A percentile compares a stretch with the other conserved stretches of the same genome.
These are phyloP conservation scores for Collybia nuda DNA, from an alignment of 768 basidiomycete genomes.

Conservation along the genomic window DNA sequence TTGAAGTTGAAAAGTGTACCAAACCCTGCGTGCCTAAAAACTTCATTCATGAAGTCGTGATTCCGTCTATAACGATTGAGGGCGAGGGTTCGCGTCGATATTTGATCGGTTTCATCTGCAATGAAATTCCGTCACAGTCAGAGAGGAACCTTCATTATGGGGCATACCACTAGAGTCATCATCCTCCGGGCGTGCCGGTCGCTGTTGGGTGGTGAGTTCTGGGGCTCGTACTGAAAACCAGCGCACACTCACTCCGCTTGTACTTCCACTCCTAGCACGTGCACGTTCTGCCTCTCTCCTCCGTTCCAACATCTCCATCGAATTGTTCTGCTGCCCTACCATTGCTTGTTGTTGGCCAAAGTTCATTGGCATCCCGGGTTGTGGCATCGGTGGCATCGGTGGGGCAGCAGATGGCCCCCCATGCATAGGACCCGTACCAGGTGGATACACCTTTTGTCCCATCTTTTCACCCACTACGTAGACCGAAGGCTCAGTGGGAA, in stretches of 20 bases:
- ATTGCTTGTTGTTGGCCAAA: conserved; percentile 58
- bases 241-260: conserved; percentile 34
- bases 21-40: conserved; percentile 73
- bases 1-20: conserved; percentile 30
- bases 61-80: conserved; percentile 74
- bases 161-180: conserved; percentile 66
- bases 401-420: conserved; percentile 15
- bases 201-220: conserved; percentile 16
- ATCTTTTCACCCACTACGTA: conserved; percentile 72
- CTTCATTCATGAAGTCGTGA: conserved; percentile 83
- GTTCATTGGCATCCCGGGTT: conserved; percentile 30
- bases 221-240: conserved; percentile 5
- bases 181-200: conserved; percentile 41
- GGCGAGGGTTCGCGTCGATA: conserved; percentile 73
- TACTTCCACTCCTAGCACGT: conserved; percentile 43
- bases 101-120: conserved; percentile 64
- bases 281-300: conserved; percentile 60
- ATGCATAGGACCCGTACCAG: conserved; percentile 31
- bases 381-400: conserved; percentile 26
- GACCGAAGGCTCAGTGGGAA: conserved; percentile 62
- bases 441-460: conserved; percentile 63
- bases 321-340: conserved; percentile 70
- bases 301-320: conserved; percentile 72
- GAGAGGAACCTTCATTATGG: no score
- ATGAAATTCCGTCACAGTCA: neutral